phyloP scores from a whole-genome alignment of 1,139 yeast species.

The Geotrichum candidum region DNA sequence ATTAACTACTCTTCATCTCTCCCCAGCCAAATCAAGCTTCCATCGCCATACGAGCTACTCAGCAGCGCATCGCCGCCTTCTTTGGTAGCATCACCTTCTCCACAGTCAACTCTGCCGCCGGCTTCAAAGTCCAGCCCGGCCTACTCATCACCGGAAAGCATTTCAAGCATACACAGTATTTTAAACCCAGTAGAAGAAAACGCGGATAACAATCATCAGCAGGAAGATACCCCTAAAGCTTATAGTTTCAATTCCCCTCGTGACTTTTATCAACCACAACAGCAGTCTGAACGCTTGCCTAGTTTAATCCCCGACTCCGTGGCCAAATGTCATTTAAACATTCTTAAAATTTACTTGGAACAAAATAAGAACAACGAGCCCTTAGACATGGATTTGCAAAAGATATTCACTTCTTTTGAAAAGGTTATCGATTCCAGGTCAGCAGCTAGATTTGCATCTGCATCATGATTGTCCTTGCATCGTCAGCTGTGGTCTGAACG shows the following conservation, averaged over 20 bases:
- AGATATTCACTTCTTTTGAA: neutral
- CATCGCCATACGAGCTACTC: neutral
- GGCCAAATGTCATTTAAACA: slow-evolving; percentile 5
- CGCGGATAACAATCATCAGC: neutral
- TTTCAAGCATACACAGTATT: neutral
- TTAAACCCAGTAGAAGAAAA: neutral
- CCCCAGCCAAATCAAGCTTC: neutral
- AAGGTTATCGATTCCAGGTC: neutral
- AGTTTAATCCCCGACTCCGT: neutral
- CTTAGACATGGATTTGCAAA: neutral
- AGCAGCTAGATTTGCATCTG: neutral
- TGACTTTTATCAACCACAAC: neutral
- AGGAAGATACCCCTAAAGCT: neutral
- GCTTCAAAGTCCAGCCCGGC: neutral
- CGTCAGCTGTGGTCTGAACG: neutral
- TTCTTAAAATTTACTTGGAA: slow-evolving; percentile 1
- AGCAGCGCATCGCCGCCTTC: neutral
- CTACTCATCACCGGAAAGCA: neutral
- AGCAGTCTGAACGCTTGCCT: neutral
- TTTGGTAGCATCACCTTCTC: neutral
- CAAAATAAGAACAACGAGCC: neutral
- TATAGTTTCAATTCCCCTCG: neutral
- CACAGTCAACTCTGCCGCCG: neutral
- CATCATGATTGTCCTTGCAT: neutral
- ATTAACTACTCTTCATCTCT: neutral